Conservation (phyloP, 306 rosid genomes). For the Pyrus betulifolia region DNA sequence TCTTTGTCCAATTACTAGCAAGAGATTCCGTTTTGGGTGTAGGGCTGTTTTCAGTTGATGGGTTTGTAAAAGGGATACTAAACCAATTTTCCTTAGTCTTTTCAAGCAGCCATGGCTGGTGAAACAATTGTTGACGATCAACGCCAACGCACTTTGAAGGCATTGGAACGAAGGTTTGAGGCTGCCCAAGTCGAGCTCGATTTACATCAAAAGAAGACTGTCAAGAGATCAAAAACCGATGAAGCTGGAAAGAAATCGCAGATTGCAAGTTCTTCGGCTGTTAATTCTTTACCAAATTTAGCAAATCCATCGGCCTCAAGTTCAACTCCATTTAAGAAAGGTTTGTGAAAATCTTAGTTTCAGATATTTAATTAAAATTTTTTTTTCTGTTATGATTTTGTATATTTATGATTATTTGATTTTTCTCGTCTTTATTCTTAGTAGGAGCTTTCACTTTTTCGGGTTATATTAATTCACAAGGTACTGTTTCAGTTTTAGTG, state of each 20-base stretch:
- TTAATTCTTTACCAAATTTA: constrained; percentile 15
- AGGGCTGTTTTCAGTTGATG: too few species aligned
- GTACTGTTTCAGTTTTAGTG: constrained; percentile 19
- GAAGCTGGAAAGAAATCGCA: constrained; percentile 11
- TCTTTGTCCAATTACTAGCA: too few species aligned
- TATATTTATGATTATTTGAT: constrained; percentile 11
- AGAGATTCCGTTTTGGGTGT: too few species aligned
- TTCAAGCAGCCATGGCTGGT: constrained; percentile 40
- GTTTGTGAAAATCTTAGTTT: constrained; percentile 9
- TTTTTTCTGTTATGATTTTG: not conserved
- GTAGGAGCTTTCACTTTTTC: constrained; percentile 41
- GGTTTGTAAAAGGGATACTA: too few species aligned
- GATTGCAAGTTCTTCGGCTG: constrained; percentile 13
- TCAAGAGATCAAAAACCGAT: constrained; percentile 7
- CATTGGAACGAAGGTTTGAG: constrained; percentile 67
- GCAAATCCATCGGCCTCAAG: not conserved
- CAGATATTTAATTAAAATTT: not conserved
- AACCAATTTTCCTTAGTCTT: not conserved
- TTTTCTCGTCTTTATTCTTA: not conserved
- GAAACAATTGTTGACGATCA: constrained; percentile 29
- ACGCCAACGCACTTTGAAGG: constrained; percentile 65
- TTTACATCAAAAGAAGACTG: constrained; percentile 40
- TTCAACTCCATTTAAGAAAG: constrained; percentile 28
- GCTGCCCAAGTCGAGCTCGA: constrained; percentile 48
- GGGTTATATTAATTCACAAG: constrained; percentile 39